Base-by-base conservation (phyloP, 2,329 filamentous ascomycete species). In the Harringtonia lauricola region DNA sequence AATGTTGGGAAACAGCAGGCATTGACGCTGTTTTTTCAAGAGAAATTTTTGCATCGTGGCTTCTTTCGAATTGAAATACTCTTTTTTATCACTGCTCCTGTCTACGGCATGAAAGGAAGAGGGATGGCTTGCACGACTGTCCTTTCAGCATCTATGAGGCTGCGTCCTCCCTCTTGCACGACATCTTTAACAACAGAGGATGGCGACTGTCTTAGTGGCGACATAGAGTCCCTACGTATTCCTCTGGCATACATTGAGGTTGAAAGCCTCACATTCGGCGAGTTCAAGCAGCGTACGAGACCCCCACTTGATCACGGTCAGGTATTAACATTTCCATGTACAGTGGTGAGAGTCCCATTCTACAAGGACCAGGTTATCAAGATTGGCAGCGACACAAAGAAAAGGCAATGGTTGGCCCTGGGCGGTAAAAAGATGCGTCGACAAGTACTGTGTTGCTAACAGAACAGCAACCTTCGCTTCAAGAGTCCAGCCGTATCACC, bases 401-500 rank as follows among this genome's bases (percentile, higher is more conserved):
- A 51, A 44, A 58, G 57, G 58, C 7, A 13, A 24, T 22, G 6
- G 34, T 26, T 12, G 14, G 2, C 5, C 15, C 13, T 17, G 46
- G n/a, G n/a, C n/a, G n/a, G n/a, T n/a, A 17, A 19, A 18, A 8
- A 10, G 5, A 31, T 8, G 24, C 15, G 15, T 18, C n/a, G 6
- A 15, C 3, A 12, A 8, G 12, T 34, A 17, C 10, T 34, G n/a
- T 36, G 7, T 8, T 19, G 2, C 34, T 36, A 14, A 37, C 14
- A 17, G 12, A 26, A 8, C 13, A 68, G 64, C 47, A 57, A 63
- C 7, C 56, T 68, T 30, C 52, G 55, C 19, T 63, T 77, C n/a
- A 51, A 62, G 3, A 57, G 64, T 47, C 49, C 54, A 1, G 47
- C 55, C 10, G 62, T 78, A 18, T 78, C 74, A 2, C 66, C 71